Conservation (phyloP, 2,329 filamentous ascomycete species). For the Ceratocystis variospora region DNA sequence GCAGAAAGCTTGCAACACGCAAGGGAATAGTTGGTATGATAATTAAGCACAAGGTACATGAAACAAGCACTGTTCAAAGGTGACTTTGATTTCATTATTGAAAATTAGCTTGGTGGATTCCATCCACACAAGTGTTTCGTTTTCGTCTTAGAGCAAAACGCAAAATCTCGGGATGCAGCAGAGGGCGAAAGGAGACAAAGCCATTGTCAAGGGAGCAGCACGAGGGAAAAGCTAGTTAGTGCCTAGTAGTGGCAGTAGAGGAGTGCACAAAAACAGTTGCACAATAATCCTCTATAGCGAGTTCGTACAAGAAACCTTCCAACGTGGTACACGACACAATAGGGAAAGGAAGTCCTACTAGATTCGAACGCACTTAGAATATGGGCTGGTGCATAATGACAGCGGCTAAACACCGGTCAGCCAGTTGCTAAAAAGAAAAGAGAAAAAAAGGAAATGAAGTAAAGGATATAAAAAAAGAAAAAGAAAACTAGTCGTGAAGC, state of each 20-base stretch:
- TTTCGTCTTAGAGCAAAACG: background rate
- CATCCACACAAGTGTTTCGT: background rate
- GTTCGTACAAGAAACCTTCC: background rate
- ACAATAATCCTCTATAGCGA: background rate
- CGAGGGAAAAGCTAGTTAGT: background rate
- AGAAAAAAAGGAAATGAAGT: background rate
- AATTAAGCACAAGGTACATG: background rate
- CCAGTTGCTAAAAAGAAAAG: background rate
- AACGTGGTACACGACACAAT: background rate
- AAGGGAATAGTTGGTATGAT: background rate
- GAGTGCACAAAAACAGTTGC: background rate
- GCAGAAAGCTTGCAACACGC: background rate
- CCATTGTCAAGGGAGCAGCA: background rate
- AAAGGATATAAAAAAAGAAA: background rate
- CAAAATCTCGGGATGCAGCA: background rate
- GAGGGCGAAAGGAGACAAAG: slow-evolving; percentile 1
- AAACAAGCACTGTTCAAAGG: background rate
- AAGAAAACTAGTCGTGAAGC: too few relatives aligned
- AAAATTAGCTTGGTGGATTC: background rate
- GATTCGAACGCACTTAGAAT: background rate
- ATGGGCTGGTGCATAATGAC: background rate
- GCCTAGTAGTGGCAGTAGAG: too few relatives aligned
- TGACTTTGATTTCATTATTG: background rate
- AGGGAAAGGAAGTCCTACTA: too few relatives aligned
- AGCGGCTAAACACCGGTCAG: background rate